A percentile compares a stretch with the other conserved stretches of the same genome.
Conservation (phyloP, 768 basidiomycete species). For the Arthromyces matolae region DNA sequence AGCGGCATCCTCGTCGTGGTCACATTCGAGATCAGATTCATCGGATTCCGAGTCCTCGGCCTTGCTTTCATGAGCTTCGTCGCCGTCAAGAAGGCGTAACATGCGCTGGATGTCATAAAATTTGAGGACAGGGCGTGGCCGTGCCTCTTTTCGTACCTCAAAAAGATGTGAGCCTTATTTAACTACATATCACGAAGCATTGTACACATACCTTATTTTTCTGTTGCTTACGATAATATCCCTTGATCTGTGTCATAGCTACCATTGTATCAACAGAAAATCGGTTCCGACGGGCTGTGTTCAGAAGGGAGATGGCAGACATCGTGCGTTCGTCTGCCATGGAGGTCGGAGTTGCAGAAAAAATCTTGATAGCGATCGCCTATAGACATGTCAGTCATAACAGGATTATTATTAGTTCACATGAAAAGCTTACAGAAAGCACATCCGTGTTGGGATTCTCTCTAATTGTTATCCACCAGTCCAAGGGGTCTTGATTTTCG, state of each 20-base stretch:
- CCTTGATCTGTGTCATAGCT: slow-evolving; percentile 20
- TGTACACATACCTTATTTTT: background rate
- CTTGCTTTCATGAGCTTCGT: too few relatives aligned
- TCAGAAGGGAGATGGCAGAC: slow-evolving; percentile 30
- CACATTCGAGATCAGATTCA: too few relatives aligned
- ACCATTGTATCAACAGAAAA: slow-evolving; percentile 24
- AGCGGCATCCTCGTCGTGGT: too few relatives aligned
- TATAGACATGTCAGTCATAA: slow-evolving; percentile 7
- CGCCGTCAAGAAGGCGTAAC: slow-evolving; percentile 17
- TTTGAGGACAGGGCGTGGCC: slow-evolving; percentile 19
- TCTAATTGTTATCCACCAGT: slow-evolving; percentile 23
- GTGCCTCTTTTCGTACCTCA: slow-evolving; percentile 16
- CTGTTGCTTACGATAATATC: slow-evolving; percentile 13
- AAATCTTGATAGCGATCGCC: slow-evolving; percentile 31
- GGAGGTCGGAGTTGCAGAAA: slow-evolving; percentile 29
- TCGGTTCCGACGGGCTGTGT: slow-evolving; percentile 25
- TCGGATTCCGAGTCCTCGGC: too few relatives aligned
- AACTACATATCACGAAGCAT: background rate
- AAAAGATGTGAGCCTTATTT: background rate
- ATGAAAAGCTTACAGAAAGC: slow-evolving; percentile 25
- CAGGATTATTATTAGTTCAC: too few relatives aligned
- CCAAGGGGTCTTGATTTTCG: slow-evolving; percentile 15
- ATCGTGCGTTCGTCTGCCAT: slow-evolving; percentile 37
- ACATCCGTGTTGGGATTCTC: slow-evolving; percentile 20
- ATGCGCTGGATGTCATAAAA: slow-evolving; percentile 22